Conservation (phyloP, 2,329 filamentous ascomycete genomes). For the Scolecobasidium constrictum region DNA sequence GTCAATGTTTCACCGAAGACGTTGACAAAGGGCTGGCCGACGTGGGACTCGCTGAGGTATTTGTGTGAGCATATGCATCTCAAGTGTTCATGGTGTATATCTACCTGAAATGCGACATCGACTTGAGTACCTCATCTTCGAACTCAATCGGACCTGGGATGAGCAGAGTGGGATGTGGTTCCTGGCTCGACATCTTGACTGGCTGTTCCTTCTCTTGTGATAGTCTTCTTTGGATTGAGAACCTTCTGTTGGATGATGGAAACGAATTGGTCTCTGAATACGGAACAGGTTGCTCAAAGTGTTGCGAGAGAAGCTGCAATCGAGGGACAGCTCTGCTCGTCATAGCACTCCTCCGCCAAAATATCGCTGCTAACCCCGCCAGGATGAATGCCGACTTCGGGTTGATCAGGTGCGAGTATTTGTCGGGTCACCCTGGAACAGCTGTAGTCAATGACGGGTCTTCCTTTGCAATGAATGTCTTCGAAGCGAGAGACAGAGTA, state of each 20-base stretch:
- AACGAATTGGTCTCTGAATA: conserved; percentile 8
- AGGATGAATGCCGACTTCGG: neutral
- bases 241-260: neutral
- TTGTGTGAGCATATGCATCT: neutral
- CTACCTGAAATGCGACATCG: conserved; percentile 90
- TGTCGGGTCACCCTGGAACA: neutral
- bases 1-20: conserved; percentile 83
- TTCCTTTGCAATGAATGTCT: too few species aligned
- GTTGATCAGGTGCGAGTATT: neutral
- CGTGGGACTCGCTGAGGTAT: conserved; percentile 71
- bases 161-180: conserved; percentile 63
- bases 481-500: too few species aligned
- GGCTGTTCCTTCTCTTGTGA: conserved; percentile 10
- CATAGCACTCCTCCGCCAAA: conserved; percentile 11
- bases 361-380: conserved; percentile 13
- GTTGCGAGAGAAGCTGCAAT: conserved; percentile 49
- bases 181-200: conserved; percentile 45
- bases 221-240: neutral
- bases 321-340: conserved; percentile 27
- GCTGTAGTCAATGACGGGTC: too few species aligned
- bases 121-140: conserved; percentile 88
- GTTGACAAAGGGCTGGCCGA: conserved; percentile 78
- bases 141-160: conserved; percentile 98
- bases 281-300: conserved; percentile 39
- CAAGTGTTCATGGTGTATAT: neutral